Evolutionary conservation across 208 protist genomes (phyloP).

Genomic region (Cochliopodium minus): DNA sequence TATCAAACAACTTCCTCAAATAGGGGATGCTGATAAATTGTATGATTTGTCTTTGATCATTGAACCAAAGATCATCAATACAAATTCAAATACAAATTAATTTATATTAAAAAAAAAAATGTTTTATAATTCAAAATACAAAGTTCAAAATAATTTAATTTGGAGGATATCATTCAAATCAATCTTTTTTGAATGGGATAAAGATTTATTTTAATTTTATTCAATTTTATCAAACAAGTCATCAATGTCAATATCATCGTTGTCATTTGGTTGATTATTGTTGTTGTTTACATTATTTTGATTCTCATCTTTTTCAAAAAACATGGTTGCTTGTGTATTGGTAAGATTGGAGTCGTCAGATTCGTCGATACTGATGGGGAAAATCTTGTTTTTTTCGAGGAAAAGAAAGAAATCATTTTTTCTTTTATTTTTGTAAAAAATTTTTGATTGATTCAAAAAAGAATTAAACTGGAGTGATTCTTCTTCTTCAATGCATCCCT

Average conservation of each 20-base stretch:
- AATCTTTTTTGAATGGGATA: too few species aligned
- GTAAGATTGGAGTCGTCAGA: neutral
- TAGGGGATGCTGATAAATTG: too few species aligned
- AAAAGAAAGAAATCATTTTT: conserved; percentile 14
- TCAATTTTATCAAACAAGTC: conserved; percentile 16
- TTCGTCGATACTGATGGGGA: neutral
- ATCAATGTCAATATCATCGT: neutral
- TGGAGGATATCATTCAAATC: too few species aligned
- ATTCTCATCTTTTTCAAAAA: neutral
- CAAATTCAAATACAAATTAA: too few species aligned
- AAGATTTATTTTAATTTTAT: neutral
- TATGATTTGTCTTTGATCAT: too few species aligned
- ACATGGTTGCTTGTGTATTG: neutral
- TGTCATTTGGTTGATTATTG: neutral
- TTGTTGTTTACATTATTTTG: neutral
- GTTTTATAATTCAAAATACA: too few species aligned
- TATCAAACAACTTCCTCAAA: too few species aligned
- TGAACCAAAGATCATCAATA: too few species aligned
- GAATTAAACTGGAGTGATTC: conserved; percentile 46
- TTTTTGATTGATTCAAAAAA: conserved; percentile 40
- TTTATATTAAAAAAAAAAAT: too few species aligned
- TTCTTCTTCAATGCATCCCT: conserved; percentile 39
- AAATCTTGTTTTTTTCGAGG: conserved; percentile 9
- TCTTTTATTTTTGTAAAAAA: conserved; percentile 24
- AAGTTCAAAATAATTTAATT: too few species aligned